A percentile compares a stretch with the other conserved stretches of the same genome.
phyloP scores from a whole-genome alignment of 2,329 filamentous ascomycete genomes.

The Thelonectria discophora region DNA sequence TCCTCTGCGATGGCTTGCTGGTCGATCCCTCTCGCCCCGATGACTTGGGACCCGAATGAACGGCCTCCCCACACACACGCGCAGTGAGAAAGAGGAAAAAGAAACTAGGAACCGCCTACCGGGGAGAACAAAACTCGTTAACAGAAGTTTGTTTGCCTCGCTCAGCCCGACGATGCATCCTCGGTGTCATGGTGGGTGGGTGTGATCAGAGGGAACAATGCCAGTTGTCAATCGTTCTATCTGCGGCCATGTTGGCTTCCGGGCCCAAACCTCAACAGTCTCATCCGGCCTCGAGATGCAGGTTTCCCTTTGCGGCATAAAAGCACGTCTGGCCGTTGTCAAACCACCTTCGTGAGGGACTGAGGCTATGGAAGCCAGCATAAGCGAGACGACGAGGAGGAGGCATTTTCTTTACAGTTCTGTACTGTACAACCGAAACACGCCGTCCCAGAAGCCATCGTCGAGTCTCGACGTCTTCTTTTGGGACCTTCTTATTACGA shows the following conservation, averaged over 20 bases:
- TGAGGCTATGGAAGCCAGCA: background rate
- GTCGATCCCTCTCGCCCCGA: constrained; percentile 29
- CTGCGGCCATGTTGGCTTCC: constrained; percentile 27
- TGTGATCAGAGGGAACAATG: constrained; percentile 28
- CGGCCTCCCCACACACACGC: constrained; percentile 19
- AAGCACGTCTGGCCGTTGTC: constrained; percentile 11
- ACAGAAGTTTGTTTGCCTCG: constrained; percentile 15
- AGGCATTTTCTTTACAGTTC: background rate
- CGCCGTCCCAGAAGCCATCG: constrained; percentile 3
- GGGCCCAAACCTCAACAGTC: constrained; percentile 1
- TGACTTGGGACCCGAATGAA: constrained; percentile 31
- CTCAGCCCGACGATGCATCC: constrained; percentile 7
- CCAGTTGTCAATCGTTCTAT: constrained; percentile 37
- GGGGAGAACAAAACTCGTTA: background rate
- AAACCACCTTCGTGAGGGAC: constrained; percentile 4
- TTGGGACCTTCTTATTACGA: constrained; percentile 37
- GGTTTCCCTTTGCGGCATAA: constrained; percentile 30
- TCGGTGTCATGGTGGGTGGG: constrained; percentile 19
- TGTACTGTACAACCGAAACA: constrained; percentile 7
- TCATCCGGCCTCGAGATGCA: constrained; percentile 29
- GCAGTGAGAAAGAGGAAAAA: background rate
- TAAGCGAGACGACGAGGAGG: constrained; percentile 2
- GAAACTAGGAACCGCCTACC: background rate
- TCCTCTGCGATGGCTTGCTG: constrained; percentile 13
- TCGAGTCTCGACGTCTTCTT: constrained; percentile 15